These are phyloP conservation scores for Lichtheimia corymbifera DNA, from an alignment of 371 early-diverging fungal species.

Conservation along the genomic window DNA sequence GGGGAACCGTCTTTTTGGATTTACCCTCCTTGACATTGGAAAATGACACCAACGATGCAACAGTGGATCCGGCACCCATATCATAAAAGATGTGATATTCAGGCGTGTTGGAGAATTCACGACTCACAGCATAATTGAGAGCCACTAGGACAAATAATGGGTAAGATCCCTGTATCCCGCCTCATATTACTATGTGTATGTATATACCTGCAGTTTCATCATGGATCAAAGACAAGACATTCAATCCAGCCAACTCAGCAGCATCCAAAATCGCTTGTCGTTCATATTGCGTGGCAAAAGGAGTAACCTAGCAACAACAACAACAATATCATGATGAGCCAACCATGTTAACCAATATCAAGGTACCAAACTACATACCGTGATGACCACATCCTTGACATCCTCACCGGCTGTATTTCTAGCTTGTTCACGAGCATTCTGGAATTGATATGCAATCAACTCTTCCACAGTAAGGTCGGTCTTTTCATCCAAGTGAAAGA, in stretches of 20 bases:
- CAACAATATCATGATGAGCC: no score
- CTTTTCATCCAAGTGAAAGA: constrained; percentile 63
- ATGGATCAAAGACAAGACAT: constrained; percentile 81
- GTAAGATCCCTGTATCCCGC: background rate
- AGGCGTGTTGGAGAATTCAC: constrained; percentile 66
- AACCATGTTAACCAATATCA: background rate
- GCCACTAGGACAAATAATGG: constrained; percentile 62
- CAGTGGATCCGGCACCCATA: constrained; percentile 95
- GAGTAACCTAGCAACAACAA: constrained; percentile 69
- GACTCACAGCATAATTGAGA: constrained; percentile 86
- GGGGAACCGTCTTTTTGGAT: constrained; percentile 57
- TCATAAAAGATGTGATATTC: constrained; percentile 93
- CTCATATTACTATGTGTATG: background rate
- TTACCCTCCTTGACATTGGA: constrained; percentile 67
- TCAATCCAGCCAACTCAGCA: constrained; percentile 88
- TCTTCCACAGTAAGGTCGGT: constrained; percentile 77
- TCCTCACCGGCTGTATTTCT: constrained; percentile 73
- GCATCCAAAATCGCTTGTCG: constrained; percentile 94
- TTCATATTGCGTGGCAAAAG: constrained; percentile 87
- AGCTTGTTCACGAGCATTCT: constrained; percentile 84
- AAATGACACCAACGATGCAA: constrained; percentile 85
- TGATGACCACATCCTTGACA: constrained; percentile 87
- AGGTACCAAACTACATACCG: constrained; percentile 53
- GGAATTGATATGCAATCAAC: constrained; percentile 92
- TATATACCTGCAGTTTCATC: constrained; percentile 88